Evolutionary conservation across 805 yeast genomes (phyloP), one percentile per base, ranked within the genome.

Genomic region (Sugiyamaella mastotermitis): DNA sequence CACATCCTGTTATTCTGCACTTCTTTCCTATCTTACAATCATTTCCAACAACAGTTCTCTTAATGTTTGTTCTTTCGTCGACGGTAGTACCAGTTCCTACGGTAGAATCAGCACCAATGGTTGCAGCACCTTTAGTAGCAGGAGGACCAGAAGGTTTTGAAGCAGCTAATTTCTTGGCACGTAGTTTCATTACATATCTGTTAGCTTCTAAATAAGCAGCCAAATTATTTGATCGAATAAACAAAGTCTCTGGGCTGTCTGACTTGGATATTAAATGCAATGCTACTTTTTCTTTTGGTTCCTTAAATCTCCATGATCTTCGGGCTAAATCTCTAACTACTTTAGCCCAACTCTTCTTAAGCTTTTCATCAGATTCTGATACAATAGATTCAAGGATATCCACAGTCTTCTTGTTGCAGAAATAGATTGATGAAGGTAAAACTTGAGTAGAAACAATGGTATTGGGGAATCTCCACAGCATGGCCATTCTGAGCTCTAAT

Each of bases 171-270:
- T 32, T 33, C 20, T 35, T 36, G 13, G 43, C 40, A 65, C 64
- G 33, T 16, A 41, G 56, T 54, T 76, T 82, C 72, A 90, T 71
- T 41, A 81, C 69, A 53, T 74, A 70, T 45, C 98, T 69, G 57
- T 87, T 92, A 15, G 94, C 87, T 62, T 92, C 99, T 76, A 86
- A 74, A 58, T 79, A 87, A 1, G 90, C 83, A 1, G 83, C 72
- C 33, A 85, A 65, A 55, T 80, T 84, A 56, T 86, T 87, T 34
- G 83, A 71, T 49, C 97, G 74, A 43, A 84, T 71, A 53, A 88
- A 88, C 15, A 49, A 40, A 9, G 82, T 75, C 18, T 14, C 17
- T 42, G 78, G 74, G 20, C 30, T 3, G 10, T 21, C 20, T 7
- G 30, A 16, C 9, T 71, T 66, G 3, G 96, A 95, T 19, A 88